Percentiles rank a stretch among this genome's conserved stretches.
Evolutionary conservation across 2,329 filamentous ascomycete species (phyloP).

Genomic region (Neonectria hederae): DNA sequence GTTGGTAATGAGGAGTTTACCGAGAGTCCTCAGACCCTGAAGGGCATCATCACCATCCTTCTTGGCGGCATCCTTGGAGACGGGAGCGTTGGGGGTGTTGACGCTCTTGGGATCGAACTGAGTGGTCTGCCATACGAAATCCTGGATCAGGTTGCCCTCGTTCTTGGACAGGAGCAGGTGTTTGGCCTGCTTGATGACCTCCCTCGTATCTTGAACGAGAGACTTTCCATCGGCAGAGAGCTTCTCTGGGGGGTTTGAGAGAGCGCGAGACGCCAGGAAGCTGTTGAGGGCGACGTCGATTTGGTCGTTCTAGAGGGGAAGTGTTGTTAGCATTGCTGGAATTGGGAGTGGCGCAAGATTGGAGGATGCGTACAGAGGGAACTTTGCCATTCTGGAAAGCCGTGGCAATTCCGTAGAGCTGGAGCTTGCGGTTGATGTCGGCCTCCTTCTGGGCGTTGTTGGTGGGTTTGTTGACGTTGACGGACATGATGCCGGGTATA

Average conservation of each 20-base stretch:
- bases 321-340: conserved; percentile 14
- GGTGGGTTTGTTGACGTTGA: conserved; percentile 76
- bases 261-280: conserved; percentile 75
- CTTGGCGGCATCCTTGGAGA: conserved; percentile 80
- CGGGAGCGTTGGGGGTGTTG: conserved; percentile 68
- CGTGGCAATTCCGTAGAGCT: conserved; percentile 88
- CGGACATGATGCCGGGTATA: conserved; percentile 46
- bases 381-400: conserved; percentile 91
- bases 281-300: conserved; percentile 96
- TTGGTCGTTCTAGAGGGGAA: conserved; percentile 77
- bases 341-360: too few relatives aligned
- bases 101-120: conserved; percentile 73
- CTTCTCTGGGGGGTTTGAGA: conserved; percentile 76
- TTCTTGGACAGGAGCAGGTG: conserved; percentile 91
- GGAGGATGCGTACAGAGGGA: conserved; percentile 73
- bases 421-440: conserved; percentile 92
- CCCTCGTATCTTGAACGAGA: conserved; percentile 80
- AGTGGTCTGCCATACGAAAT: conserved; percentile 95
- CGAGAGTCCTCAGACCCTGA: conserved; percentile 86
- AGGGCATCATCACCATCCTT: conserved; percentile 86
- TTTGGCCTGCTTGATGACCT: conserved; percentile 87
- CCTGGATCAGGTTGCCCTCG: conserved; percentile 90
- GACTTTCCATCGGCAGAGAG: conserved; percentile 84
- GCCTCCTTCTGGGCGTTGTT: conserved; percentile 80
- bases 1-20: conserved; percentile 90